Evolutionary conservation across 106 monocot genomes (phyloP), one percentile per base, ranked within the genome.

Genomic region (Apostasia shenzhenica): DNA sequence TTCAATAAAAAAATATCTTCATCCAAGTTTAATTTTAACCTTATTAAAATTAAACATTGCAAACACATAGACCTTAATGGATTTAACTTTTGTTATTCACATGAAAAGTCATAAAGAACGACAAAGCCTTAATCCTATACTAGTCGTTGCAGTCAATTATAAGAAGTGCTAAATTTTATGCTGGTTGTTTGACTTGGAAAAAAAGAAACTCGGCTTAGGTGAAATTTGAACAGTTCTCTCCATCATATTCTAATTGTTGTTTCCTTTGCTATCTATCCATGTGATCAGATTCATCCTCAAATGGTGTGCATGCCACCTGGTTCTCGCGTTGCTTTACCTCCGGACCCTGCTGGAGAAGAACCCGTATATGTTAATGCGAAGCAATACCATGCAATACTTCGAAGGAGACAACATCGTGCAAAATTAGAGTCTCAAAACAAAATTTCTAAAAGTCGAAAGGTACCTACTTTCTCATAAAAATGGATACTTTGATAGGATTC

Each of bases 291-390:
- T 69, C 77, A 76, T 63, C 75, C 81, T 7, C 84, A 79, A 54
- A 75, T 84, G 67, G 41, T 71, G 71, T 87, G 72, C 43, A 61
- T 74, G 59, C 9, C 41, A 8, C 58, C 84, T 57, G 63, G 61
- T 55, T 63, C 78, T 58, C 72, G 87, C 57, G 67, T 92, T 63
- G 70, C 88, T 1, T 55, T 88, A 14, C 91, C 87, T 53, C 75
- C 70, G 55, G 78, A 82, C 39, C 66, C 75, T 49, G 67, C 82
- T 55, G 64, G 69, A 26, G 85, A 86, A 59, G 84, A 81, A 63
- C 88, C 87, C 13, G 81, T 92, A 50, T 92, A 82, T 83, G 91
- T 88, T 11, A 92, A 91, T 52, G 87, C 87, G 2, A 91, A 91
- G 70, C 91, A 91, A 58, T 87, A 84, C 60, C 79, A 71, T 76